Percentiles rank a stretch among this genome's conserved stretches.
These are phyloP conservation scores for Canavalia gladiata DNA, from an alignment of 306 rosid species.

Conservation along the genomic window DNA sequence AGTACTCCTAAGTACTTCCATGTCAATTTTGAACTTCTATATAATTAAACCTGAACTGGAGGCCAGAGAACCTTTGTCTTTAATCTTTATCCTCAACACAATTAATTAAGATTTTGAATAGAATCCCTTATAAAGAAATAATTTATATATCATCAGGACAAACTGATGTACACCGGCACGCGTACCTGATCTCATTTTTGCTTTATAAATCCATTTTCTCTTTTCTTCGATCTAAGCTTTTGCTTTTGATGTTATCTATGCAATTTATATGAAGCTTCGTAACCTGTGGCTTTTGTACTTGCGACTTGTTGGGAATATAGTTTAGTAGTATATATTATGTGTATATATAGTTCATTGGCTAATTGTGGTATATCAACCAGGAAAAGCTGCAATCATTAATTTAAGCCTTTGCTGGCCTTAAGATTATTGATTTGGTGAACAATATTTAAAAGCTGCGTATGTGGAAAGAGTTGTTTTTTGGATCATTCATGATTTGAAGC, in stretches of 20 bases:
- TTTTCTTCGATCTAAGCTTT: conserved; percentile 37
- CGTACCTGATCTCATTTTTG: neutral
- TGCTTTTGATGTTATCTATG: neutral
- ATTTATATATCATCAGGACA: conserved; percentile 22
- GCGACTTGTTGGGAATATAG: too few relatives aligned
- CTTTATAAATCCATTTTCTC: neutral
- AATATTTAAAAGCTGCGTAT: conserved; percentile 31
- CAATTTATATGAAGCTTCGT: too few relatives aligned
- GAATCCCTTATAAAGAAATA: neutral
- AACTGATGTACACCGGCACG: conserved; percentile 52
- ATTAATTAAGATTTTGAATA: conserved; percentile 41
- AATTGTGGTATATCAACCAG: too few relatives aligned
- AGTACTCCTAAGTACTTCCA: too few relatives aligned
- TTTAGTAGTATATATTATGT: too few relatives aligned
- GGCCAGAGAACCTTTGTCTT: neutral
- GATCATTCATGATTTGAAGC: neutral
- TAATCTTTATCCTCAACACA: conserved; percentile 41
- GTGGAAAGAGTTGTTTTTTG: conserved; percentile 32
- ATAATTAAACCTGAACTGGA: conserved; percentile 8
- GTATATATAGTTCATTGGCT: too few relatives aligned
- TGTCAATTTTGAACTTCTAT: too few relatives aligned
- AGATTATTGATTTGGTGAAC: conserved; percentile 46
- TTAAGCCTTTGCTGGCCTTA: conserved; percentile 37
- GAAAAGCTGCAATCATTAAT: conserved; percentile 43
- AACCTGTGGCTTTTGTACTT: conserved; percentile 51